Evolutionary conservation across 148 eudicot species (phyloP), one percentile per base, ranked within the genome.

Genomic region (Cornus suecica): DNA sequence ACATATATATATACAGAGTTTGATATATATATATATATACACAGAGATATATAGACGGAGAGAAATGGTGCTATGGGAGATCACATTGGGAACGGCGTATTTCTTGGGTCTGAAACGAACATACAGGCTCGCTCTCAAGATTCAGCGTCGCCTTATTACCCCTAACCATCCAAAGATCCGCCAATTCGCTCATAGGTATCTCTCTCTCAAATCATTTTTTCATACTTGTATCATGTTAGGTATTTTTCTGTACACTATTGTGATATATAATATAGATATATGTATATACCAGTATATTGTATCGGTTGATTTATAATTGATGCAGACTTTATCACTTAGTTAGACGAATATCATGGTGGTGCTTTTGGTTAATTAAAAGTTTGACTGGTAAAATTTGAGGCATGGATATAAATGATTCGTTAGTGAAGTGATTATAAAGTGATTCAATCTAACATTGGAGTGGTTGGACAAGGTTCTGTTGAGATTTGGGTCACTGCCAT

Each of bases 61-160:
- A 64, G 45, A 29, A 63, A 94, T 92, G 97, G 98, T 92, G 84
- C 72, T 94, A 41, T 95, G 99, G 99, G 99, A 92, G 81, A 86
- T 95, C 11, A 84, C 97, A 74, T 76, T 91, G 77, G 90, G 84
- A 58, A 92, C 99, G 5, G 94, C 99, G 1, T 95, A 95, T 82
- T 89, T 92, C 81, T 52, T 95, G 76, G 99, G 99, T 3, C 77
- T 95, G 61, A 88, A 83, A 62, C 84, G 89, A 79, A 92, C 99
- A 24, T 91, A 91, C 78, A 88, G 78, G 73, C 92, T 87, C 37
- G 90, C 91, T 56, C 84, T 91, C 78, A 89, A 72, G 88, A 83
- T 85, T 82, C 94, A 95, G 69, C 94, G 97, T 51, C 90, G 90
- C 72, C 65, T 95, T 15, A 79, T 91, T 52, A 75, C 84, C 79